Conservation (phyloP, 768 basidiomycete genomes). For the Lentinus brumalis region DNA sequence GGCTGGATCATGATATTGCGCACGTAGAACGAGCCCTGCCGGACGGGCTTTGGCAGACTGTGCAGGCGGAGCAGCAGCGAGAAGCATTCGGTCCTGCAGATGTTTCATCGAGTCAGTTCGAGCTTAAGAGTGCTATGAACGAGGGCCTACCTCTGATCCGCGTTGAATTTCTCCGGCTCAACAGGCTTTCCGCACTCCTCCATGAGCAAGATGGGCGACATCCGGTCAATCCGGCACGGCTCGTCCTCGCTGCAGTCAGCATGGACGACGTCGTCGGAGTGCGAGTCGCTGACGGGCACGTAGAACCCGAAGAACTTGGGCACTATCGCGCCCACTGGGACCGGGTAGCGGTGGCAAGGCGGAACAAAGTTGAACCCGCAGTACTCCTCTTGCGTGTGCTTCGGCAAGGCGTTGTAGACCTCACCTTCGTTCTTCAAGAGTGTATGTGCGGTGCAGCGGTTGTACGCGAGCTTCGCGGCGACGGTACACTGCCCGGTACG, state of each 20-base stretch:
- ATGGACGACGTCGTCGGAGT: background rate
- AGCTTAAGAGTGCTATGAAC: background rate
- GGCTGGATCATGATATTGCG: conserved; percentile 49
- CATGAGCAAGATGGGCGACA: conserved; percentile 46
- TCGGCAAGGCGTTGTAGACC: conserved; percentile 48
- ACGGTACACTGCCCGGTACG: conserved; percentile 26
- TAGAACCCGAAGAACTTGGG: conserved; percentile 72
- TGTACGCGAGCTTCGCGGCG: conserved; percentile 29
- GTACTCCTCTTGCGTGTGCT: conserved; percentile 51
- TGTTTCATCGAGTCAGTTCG: too few species aligned
- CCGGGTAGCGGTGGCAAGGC: conserved; percentile 42
- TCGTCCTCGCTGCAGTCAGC: conserved; percentile 16
- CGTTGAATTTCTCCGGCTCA: conserved; percentile 24
- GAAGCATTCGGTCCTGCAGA: conserved; percentile 26
- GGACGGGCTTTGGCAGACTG: conserved; percentile 27
- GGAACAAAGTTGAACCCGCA: conserved; percentile 47
- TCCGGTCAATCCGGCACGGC: conserved; percentile 11
- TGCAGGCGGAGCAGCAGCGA: conserved; percentile 46
- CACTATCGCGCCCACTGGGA: conserved; percentile 51
- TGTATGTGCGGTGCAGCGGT: conserved; percentile 5
- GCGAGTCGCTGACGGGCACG: conserved; percentile 14
- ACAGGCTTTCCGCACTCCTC: conserved; percentile 49
- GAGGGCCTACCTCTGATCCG: conserved; percentile 18
- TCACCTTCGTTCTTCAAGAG: conserved; percentile 39
- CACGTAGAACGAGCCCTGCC: conserved; percentile 43